Evolutionary conservation across 345 rosid species (phyloP).

Genomic region (Kernera saxatilis): DNA sequence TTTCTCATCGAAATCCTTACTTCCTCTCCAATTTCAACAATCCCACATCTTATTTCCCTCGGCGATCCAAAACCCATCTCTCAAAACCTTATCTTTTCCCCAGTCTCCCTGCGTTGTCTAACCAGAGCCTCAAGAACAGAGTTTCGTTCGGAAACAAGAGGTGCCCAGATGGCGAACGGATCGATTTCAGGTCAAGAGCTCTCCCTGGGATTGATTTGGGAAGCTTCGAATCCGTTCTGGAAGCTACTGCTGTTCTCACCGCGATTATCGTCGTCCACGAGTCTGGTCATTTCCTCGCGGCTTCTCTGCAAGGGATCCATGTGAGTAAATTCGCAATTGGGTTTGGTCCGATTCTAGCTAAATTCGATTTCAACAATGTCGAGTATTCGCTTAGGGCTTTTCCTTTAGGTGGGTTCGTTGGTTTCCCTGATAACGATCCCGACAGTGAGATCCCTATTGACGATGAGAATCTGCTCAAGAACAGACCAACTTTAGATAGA

Average conservation of each 20-base stretch:
- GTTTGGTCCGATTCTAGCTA: constrained; percentile 91
- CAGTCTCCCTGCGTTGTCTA: constrained; percentile 28
- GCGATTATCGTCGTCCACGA: constrained; percentile 89
- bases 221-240: constrained; percentile 62
- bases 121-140: constrained; percentile 35
- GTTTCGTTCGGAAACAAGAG: constrained; percentile 29
- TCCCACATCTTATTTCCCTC: constrained; percentile 35
- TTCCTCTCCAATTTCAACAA: constrained; percentile 39
- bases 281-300: constrained; percentile 89
- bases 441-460: constrained; percentile 77
- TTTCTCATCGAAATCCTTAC: constrained; percentile 38
- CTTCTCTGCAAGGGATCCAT: constrained; percentile 89
- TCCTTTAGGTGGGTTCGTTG: constrained; percentile 94
- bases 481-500: constrained; percentile 82
- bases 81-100: constrained; percentile 40
- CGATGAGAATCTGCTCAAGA: constrained; percentile 79
- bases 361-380: constrained; percentile 73
- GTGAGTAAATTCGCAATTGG: constrained; percentile 96
- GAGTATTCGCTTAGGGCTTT: constrained; percentile 88
- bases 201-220: constrained; percentile 65
- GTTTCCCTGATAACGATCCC: constrained; percentile 96
- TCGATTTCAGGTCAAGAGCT: constrained; percentile 47
- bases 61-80: constrained; percentile 46
- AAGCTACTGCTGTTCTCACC: constrained; percentile 77
- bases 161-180: constrained; percentile 32